Evolutionary conservation across 805 yeast genomes (phyloP).

Genomic region (Spathaspora hagerdaliae): DNA sequence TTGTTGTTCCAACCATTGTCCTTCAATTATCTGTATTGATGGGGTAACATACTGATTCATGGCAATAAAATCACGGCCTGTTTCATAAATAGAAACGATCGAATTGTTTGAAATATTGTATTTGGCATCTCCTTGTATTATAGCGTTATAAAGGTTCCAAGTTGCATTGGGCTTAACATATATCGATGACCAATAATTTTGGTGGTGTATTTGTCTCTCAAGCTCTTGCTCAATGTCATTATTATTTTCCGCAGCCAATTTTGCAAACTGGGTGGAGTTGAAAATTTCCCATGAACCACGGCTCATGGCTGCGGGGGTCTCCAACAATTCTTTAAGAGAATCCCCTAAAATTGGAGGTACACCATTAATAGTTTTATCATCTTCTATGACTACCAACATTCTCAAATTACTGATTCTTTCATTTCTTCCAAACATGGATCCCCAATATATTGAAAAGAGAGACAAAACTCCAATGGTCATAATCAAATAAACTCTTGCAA

Average conservation of each 20-base stretch:
- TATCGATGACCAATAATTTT: slow-evolving; percentile 61
- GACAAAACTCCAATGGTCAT: slow-evolving; percentile 33
- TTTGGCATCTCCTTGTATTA: slow-evolving; percentile 27
- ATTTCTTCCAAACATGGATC: slow-evolving; percentile 28
- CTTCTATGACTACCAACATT: slow-evolving; percentile 34
- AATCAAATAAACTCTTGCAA: slow-evolving; percentile 18
- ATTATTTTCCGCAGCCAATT: slow-evolving; percentile 23
- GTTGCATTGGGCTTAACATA: slow-evolving; percentile 51
- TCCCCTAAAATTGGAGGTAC: slow-evolving; percentile 48
- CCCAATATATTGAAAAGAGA: slow-evolving; percentile 40
- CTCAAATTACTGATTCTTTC: slow-evolving; percentile 26
- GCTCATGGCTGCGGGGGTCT: slow-evolving; percentile 16
- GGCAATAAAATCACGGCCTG: slow-evolving; percentile 58
- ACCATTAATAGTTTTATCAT: slow-evolving; percentile 11
- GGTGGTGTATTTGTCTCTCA: slow-evolving; percentile 43
- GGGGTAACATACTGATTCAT: slow-evolving; percentile 43
- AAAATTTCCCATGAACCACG: slow-evolving; percentile 36
- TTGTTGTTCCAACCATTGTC: slow-evolving; percentile 22
- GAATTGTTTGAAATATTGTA: slow-evolving; percentile 25
- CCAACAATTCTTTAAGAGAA: slow-evolving; percentile 28
- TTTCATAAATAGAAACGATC: slow-evolving; percentile 48
- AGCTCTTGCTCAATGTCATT: slow-evolving; percentile 35
- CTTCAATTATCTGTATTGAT: slow-evolving; percentile 33
- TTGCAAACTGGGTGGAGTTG: slow-evolving; percentile 23
- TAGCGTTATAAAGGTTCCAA: slow-evolving; percentile 34